Base-by-base conservation (phyloP, 176 grass and related monocot genomes). In the Cenchrus fungigraminus region DNA sequence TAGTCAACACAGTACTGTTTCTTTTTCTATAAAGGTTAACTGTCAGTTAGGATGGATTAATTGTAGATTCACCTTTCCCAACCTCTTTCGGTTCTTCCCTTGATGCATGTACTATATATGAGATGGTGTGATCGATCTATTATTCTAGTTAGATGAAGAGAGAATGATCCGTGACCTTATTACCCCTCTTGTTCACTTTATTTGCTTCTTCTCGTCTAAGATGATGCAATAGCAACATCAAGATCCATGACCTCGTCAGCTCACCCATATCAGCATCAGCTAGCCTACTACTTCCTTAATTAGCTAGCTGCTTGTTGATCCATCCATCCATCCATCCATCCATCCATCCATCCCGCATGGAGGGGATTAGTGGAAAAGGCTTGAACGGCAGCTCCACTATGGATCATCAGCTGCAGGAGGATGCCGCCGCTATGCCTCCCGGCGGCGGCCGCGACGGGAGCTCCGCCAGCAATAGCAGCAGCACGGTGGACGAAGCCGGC, bases 401-500 rank as follows among this genome's bases (percentile, higher is more conserved):
- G 19, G 66, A 40, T 56, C 64, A 81, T 40, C 29, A 15, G n/a
- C 45, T 14, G 52, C 15, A 29, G 37, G 65, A 19, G 44, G 63
- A 80, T 45, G 82, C 13, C 1, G 85, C 2, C 4, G 42, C 12
- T 20, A 68, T 47, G 12, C 46, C 46, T 4, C 47, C 44, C 34
- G 34, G 7, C 12, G 47, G 34, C 22, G 51, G 40, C 4, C 73
- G 45, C 17, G 63, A 82, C 0, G 61, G 92, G 52, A 90, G 87
- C 75, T 92, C 90, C 6, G 34, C 34, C 34, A 89, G 69, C 73
- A 88, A 84, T 42, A 89, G 73, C 9, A 85, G 52, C 31, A 91
- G 92, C 89, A 92, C 87, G 32, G 87, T 94, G 85, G 92, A 92
- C 75, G 92, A 86, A 45, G 77, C 19, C 32, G 80, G 53, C 4